Evolutionary conservation across 2,329 filamentous ascomycete genomes (phyloP).

Genomic region (Sporothrix globosa): DNA sequence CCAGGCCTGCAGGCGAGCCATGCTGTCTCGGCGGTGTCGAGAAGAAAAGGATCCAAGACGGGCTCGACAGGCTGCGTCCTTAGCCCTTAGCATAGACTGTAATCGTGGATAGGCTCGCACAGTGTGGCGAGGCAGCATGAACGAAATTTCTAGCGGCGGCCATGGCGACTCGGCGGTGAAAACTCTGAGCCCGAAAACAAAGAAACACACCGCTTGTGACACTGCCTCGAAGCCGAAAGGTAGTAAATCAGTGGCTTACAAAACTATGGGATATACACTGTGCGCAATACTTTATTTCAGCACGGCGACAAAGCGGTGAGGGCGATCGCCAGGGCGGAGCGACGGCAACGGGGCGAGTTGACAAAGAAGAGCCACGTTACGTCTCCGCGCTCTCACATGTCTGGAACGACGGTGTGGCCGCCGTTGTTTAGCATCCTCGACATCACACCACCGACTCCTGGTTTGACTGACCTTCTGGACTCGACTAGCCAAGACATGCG

Average conservation of each 20-base stretch:
- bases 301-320: slow-evolving; percentile 17
- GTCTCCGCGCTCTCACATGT: slow-evolving; percentile 9
- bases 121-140: slow-evolving; percentile 20
- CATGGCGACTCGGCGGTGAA: background rate
- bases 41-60: background rate
- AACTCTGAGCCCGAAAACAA: background rate
- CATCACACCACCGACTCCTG: no score
- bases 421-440: background rate
- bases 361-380: background rate
- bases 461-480: no score
- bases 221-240: no score
- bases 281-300: background rate
- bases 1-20: background rate
- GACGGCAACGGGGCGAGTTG: background rate
- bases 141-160: slow-evolving; percentile 22
- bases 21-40: no score
- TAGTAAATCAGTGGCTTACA: background rate
- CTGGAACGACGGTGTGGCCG: slow-evolving; percentile 19
- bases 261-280: background rate
- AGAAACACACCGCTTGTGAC: background rate
- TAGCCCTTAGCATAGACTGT: no score
- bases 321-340: background rate
- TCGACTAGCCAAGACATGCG: no score
- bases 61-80: no score
- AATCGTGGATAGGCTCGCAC: background rate